phyloP scores from a whole-genome alignment of 192 early-diverging fungal species.

The Coemansia sp. region DNA sequence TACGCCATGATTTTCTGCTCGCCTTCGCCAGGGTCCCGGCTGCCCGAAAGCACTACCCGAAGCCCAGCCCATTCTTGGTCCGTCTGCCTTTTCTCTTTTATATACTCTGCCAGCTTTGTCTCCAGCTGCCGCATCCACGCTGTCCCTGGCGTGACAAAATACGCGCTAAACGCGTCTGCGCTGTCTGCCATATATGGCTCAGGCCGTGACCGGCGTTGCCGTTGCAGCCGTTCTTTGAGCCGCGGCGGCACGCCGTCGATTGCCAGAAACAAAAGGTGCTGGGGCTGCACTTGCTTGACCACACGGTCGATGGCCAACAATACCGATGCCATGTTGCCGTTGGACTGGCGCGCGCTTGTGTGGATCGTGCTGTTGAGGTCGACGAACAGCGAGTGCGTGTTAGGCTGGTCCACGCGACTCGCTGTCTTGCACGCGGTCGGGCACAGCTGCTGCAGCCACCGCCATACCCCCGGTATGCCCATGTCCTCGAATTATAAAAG shows the following conservation, averaged over 20 bases:
- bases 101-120: constrained; percentile 73
- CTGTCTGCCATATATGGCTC: constrained; percentile 55
- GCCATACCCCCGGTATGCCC: constrained; percentile 49
- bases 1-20: constrained; percentile 99
- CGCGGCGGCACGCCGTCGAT: constrained; percentile 95
- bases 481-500: too few relatives aligned
- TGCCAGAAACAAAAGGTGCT: constrained; percentile 86
- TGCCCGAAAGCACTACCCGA: constrained; percentile 87
- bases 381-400: constrained; percentile 35
- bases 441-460: constrained; percentile 43
- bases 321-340: constrained; percentile 24
- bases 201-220: constrained; percentile 85
- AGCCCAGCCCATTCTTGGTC: constrained; percentile 79
- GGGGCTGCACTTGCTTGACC: constrained; percentile 63
- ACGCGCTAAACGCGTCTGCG: constrained; percentile 77
- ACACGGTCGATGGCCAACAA: constrained; percentile 20
- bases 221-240: constrained; percentile 97
- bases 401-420: constrained; percentile 14
- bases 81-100: constrained; percentile 71
- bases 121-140: constrained; percentile 88
- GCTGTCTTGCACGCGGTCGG: constrained; percentile 29
- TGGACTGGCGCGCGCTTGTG: constrained; percentile 16
- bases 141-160: constrained; percentile 94
- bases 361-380: constrained; percentile 52
- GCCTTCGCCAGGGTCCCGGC: constrained; percentile 91